phyloP scores from a whole-genome alignment of 441 rosid species.

The Pelargonium myrrhifolium region DNA sequence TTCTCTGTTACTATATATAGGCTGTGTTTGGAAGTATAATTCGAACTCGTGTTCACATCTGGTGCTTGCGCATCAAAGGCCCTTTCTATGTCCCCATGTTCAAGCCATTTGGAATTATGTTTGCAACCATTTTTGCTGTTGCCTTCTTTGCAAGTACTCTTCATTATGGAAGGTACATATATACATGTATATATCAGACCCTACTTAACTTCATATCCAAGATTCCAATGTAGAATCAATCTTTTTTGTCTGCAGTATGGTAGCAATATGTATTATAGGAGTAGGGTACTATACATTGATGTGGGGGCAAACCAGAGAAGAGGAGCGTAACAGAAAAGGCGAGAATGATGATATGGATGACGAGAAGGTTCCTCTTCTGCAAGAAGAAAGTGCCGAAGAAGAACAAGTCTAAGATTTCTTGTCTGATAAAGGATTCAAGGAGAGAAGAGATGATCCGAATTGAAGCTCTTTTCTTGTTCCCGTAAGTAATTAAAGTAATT shows the following conservation, averaged over 20 bases:
- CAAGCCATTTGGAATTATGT: slow-evolving; percentile 67
- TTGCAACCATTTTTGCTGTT: slow-evolving; percentile 56
- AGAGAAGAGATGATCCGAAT: not conserved
- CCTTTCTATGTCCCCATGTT: slow-evolving; percentile 58
- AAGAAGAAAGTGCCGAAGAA: slow-evolving; percentile 23
- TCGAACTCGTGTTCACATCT: slow-evolving; percentile 51
- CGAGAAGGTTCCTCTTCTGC: slow-evolving; percentile 45
- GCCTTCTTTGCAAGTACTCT: slow-evolving; percentile 65
- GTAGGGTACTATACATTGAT: slow-evolving; percentile 49
- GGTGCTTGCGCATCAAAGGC: slow-evolving; percentile 46
- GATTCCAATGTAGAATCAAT: not conserved
- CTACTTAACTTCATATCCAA: not conserved
- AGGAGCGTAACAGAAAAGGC: not conserved
- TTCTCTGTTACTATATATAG: slow-evolving; percentile 17
- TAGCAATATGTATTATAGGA: slow-evolving; percentile 59
- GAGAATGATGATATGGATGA: slow-evolving; percentile 20
- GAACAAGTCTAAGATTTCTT: slow-evolving; percentile 21
- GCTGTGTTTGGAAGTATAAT: slow-evolving; percentile 49
- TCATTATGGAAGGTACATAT: slow-evolving; percentile 62
- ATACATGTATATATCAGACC: not conserved
- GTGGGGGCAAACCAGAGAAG: slow-evolving; percentile 58
- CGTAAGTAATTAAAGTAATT: not conserved
- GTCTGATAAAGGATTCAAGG: not conserved
- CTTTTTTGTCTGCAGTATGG: slow-evolving; percentile 32
- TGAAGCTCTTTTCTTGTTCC: not conserved